Percentiles rank a stretch among this genome's conserved stretches.
These are phyloP conservation scores for Parastagonospora nodorum DNA, from an alignment of 2,329 filamentous ascomycete species.

Conservation along the genomic window DNA sequence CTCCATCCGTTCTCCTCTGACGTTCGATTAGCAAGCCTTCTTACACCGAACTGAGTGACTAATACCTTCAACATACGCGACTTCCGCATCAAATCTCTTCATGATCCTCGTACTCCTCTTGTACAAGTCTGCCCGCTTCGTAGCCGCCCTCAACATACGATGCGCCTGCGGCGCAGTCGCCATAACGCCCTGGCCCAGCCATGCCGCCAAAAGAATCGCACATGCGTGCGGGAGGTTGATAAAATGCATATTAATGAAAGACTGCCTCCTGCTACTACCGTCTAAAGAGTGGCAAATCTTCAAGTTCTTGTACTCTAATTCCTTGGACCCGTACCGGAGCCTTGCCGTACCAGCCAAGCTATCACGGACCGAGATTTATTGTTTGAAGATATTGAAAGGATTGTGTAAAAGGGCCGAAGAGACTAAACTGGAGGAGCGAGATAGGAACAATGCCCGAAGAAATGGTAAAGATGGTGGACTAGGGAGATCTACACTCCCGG, in stretches of 20 bases:
- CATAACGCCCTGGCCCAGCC: constrained; percentile 14
- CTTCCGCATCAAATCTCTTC: constrained; percentile 31
- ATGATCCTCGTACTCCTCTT: constrained; percentile 31
- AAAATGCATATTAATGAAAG: constrained; percentile 14
- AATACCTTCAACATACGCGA: constrained; percentile 44
- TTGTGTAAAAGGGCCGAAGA: background rate
- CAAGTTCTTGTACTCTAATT: no score
- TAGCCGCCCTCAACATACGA: constrained; percentile 41
- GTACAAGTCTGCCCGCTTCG: constrained; percentile 30
- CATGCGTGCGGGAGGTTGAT: constrained; percentile 16
- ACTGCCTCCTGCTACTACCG: background rate
- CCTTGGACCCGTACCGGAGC: no score
- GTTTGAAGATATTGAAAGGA: background rate
- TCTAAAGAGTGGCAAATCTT: no score
- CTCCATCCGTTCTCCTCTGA: constrained; percentile 31
- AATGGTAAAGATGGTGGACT: background rate
- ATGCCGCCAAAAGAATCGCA: constrained; percentile 19
- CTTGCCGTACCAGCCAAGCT: background rate
- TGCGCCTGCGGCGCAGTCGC: constrained; percentile 8
- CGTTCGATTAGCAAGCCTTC: constrained; percentile 1
- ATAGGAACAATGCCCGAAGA: background rate
- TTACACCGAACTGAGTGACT: background rate
- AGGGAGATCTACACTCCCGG: background rate
- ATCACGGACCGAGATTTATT: background rate
- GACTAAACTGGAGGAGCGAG: background rate